These are phyloP conservation scores for Astragalus membranaceus DNA, from an alignment of 306 rosid genomes.

Conservation along the genomic window DNA sequence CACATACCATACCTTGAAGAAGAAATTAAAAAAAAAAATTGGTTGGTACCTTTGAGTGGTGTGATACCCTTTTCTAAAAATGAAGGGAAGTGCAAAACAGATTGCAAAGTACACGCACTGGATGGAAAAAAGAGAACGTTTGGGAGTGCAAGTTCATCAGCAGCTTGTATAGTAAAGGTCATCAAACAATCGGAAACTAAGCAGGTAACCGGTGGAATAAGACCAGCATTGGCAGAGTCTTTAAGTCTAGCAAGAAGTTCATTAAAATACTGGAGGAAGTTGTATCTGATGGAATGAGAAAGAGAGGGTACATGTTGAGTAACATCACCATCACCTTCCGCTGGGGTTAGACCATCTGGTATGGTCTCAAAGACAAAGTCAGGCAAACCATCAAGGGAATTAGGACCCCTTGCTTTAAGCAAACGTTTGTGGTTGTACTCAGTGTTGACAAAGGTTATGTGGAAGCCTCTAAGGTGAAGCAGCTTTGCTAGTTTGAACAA, in stretches of 20 bases:
- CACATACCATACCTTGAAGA: too few relatives aligned
- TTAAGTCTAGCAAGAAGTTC: conserved; percentile 11
- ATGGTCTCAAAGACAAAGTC: not conserved
- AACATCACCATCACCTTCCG: not conserved
- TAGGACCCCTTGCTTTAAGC: not conserved
- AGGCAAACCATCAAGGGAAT: not conserved
- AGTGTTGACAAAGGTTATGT: conserved; percentile 24
- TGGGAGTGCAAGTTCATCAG: conserved; percentile 10
- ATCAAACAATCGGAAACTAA: not conserved
- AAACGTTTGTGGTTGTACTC: conserved; percentile 13
- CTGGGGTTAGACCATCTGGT: not conserved
- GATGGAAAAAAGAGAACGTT: not conserved
- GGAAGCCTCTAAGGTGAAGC: conserved; percentile 19
- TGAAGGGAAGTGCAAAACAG: not conserved
- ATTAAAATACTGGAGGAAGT: not conserved
- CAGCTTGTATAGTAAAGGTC: conserved; percentile 2
- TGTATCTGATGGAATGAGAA: not conserved
- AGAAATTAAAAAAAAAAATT: not conserved
- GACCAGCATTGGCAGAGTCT: not conserved
- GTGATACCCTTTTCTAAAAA: not conserved
- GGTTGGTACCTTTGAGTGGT: conserved; percentile 16
- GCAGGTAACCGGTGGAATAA: not conserved
- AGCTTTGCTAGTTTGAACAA: conserved; percentile 10
- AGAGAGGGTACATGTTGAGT: conserved; percentile 13
- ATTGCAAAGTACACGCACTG: not conserved